These are phyloP conservation scores for Syzygium oleosum DNA, from an alignment of 345 rosid species.

Conservation along the genomic window DNA sequence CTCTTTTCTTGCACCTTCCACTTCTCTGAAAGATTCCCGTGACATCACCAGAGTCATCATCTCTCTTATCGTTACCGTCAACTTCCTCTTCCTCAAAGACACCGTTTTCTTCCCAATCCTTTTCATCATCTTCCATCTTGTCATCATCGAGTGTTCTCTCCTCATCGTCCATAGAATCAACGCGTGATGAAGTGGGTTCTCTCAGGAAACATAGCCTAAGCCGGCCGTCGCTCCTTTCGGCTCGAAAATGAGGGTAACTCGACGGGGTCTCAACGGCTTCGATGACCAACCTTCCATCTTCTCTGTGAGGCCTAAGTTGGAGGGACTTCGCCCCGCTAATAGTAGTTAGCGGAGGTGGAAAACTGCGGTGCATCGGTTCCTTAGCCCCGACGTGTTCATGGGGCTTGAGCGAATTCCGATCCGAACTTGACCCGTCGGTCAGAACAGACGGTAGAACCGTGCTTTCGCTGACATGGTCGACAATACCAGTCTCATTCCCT, in stretches of 20 bases:
- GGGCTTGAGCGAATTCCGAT: not conserved
- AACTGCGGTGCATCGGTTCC: constrained; percentile 22
- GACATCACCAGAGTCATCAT: not conserved
- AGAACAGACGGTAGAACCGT: not conserved
- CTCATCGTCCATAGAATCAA: constrained; percentile 5
- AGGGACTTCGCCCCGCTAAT: constrained; percentile 43
- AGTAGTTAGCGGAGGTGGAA: constrained; percentile 82
- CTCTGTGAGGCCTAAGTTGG: constrained; percentile 54
- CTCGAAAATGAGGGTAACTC: constrained; percentile 22
- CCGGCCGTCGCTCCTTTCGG: constrained; percentile 76
- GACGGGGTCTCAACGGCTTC: constrained; percentile 34
- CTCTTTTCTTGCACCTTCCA: not conserved
- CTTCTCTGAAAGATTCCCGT: not conserved
- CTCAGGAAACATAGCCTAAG: constrained; percentile 39
- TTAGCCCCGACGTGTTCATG: constrained; percentile 2
- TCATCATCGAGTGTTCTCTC: not conserved
- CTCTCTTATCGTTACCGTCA: not conserved
- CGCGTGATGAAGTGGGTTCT: not conserved
- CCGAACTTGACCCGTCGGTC: not conserved
- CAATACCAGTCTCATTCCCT: constrained; percentile 69
- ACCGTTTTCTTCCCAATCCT: not conserved
- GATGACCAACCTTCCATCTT: constrained; percentile 62
- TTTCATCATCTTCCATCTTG: not conserved
- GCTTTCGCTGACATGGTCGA: not conserved
- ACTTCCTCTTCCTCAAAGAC: not conserved